phyloP scores from a whole-genome alignment of 2,329 filamentous ascomycete species.

The Cercospora sojina region DNA sequence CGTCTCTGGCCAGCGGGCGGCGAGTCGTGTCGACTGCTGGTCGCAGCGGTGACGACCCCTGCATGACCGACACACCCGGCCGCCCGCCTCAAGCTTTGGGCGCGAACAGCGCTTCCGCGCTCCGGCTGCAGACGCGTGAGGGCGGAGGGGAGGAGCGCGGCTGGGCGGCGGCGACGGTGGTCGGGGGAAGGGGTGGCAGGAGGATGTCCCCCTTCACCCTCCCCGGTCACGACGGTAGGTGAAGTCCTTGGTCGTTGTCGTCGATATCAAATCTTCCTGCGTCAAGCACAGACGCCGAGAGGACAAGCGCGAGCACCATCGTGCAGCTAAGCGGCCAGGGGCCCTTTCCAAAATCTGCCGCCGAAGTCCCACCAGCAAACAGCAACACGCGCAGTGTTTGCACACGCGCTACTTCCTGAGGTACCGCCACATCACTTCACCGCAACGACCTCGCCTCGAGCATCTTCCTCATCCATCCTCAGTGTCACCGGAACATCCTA shows the following conservation, averaged over 20 bases:
- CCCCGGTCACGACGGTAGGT: background rate
- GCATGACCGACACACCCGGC: background rate
- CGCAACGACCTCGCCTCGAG: constrained; percentile 5
- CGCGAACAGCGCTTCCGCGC: constrained; percentile 1
- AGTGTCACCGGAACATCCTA: background rate
- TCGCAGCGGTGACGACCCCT: constrained; percentile 6
- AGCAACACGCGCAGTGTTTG: constrained; percentile 4
- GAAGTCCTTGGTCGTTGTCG: background rate
- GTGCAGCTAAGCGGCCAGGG: background rate
- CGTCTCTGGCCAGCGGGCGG: background rate
- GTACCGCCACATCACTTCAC: constrained; percentile 4
- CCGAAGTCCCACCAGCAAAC: constrained; percentile 13
- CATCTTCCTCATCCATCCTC: background rate
- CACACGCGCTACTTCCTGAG: constrained; percentile 7
- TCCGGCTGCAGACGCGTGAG: background rate
- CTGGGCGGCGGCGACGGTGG: background rate
- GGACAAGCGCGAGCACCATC: background rate
- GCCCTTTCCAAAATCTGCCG: constrained; percentile 3
- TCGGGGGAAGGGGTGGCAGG: background rate
- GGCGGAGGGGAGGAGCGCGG: background rate
- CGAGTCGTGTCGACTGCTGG: background rate
- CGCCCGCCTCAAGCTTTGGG: constrained; percentile 11
- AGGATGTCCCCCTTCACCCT: background rate
- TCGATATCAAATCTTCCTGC: constrained; percentile 2
- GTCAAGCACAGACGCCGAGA: constrained; percentile 8